Percentiles rank a stretch among this genome's conserved stretches.
These are phyloP conservation scores for Rhizopogon roseolus DNA, from an alignment of 768 basidiomycete genomes.

Conservation along the genomic window DNA sequence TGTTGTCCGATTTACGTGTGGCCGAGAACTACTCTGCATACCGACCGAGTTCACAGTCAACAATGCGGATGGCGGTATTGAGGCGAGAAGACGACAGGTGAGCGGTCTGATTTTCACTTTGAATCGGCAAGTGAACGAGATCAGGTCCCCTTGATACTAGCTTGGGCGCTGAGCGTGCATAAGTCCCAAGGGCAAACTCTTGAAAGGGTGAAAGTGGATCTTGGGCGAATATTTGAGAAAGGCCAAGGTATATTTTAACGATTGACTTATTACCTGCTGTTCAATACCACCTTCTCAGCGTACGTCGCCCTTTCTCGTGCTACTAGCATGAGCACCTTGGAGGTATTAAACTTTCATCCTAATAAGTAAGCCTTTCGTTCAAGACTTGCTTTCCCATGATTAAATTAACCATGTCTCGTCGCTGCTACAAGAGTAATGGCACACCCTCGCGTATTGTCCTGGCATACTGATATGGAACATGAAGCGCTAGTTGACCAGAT, in stretches of 20 bases:
- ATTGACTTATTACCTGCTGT: background rate
- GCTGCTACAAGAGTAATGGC: constrained; percentile 47
- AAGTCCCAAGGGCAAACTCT: constrained; percentile 91
- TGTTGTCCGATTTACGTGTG: constrained; percentile 52
- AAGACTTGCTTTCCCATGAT: background rate
- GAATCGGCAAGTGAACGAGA: constrained; percentile 29
- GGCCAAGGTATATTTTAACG: constrained; percentile 53
- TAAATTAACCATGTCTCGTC: constrained; percentile 2
- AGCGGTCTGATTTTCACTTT: constrained; percentile 38
- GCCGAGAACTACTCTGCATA: constrained; percentile 39
- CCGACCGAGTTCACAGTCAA: constrained; percentile 62
- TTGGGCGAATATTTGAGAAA: constrained; percentile 72
- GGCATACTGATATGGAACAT: constrained; percentile 37
- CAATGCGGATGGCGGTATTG: constrained; percentile 51
- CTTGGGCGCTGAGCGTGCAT: constrained; percentile 86
- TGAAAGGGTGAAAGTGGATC: constrained; percentile 76
- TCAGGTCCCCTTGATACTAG: constrained; percentile 59
- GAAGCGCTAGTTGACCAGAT: constrained; percentile 4
- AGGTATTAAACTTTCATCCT: constrained; percentile 61
- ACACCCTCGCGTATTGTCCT: constrained; percentile 58
- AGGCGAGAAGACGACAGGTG: constrained; percentile 60
- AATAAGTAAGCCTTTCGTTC: constrained; percentile 39
- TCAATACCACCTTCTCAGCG: constrained; percentile 29
- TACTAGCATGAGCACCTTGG: constrained; percentile 56
- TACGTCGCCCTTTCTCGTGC: constrained; percentile 75